Evolutionary conservation across 306 rosid genomes (phyloP), one percentile per base, ranked within the genome.

Genomic region (Acacia crassicarpa): DNA sequence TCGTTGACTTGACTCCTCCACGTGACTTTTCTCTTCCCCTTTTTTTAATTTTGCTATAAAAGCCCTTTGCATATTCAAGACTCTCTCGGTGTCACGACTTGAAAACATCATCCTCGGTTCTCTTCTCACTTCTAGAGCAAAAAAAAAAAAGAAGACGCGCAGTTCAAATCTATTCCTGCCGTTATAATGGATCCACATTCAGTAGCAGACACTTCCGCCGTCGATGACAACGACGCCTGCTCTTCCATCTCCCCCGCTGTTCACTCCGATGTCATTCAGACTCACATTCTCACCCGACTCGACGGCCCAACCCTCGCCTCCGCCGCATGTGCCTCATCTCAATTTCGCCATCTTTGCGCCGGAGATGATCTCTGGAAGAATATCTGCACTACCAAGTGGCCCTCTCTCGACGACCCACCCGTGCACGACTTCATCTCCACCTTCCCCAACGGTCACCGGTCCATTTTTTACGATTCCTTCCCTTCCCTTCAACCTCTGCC

Each of bases 271-370:
- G 72, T 95, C 82, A 84, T 93, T 73, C 90, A 67, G 56, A 51
- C 88, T 23, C 94, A 91, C 81, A 90, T 95, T 85, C 91, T 95
- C 71, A 86, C 83, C 41, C 93, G 89, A 8, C 95, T 95, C 38
- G 97, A 95, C 72, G 93, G 90, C 80, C 84, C 94, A 10, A 69
- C 93, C 35, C 89, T 95, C 1, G 88, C 89, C 59, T 65, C 97
- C 30, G 63, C 86, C 20, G 67, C 91, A 8, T 83, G 92, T 23
- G 80, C 85, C 0, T 95, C 98, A 4, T 82, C 98, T 20, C 83
- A 84, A 8, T 45, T 91, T 69, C 91, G 82, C 69, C 80, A 65
- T 25, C 91, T 93, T 77, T 89, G 94, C 79, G 1, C 85, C 58
- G 84, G 84, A 5, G 88, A 88, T 1, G n/a, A 79, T 32, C 90